These are phyloP conservation scores for Byssothecium circinans DNA, from an alignment of 2,329 filamentous ascomycete species.

Conservation along the genomic window DNA sequence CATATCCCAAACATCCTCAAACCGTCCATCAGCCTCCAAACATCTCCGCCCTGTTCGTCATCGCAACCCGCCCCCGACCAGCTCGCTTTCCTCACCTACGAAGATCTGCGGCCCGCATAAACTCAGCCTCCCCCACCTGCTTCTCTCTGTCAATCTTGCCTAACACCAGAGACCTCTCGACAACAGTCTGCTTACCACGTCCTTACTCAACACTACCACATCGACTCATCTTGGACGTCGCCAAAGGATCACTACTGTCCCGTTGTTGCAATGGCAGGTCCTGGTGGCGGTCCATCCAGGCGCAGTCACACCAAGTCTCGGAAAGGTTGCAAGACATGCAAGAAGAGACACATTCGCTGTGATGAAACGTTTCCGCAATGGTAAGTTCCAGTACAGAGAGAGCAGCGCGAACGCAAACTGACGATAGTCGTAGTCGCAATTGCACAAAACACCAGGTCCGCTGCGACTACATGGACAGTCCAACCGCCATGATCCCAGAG, in stretches of 20 bases:
- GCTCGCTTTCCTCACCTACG: slow-evolving; percentile 34
- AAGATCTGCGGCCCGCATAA: slow-evolving; percentile 37
- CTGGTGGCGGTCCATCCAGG: slow-evolving; percentile 87
- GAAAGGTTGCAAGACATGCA: slow-evolving; percentile 98
- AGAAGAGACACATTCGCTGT: slow-evolving; percentile 94
- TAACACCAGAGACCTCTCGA: slow-evolving; percentile 1
- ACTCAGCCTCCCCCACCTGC: slow-evolving; percentile 35
- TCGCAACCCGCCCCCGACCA: slow-evolving; percentile 36
- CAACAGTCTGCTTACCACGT: neutral
- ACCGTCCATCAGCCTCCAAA: slow-evolving; percentile 27
- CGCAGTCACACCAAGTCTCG: slow-evolving; percentile 97
- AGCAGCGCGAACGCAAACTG: slow-evolving; percentile 14
- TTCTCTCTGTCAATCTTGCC: slow-evolving; percentile 13
- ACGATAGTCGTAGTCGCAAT: slow-evolving; percentile 70
- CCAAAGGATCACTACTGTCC: slow-evolving; percentile 6
- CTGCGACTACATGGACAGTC: slow-evolving; percentile 94
- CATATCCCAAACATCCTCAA: slow-evolving; percentile 38
- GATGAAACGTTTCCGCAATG: slow-evolving; percentile 98
- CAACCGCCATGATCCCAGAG: slow-evolving; percentile 64
- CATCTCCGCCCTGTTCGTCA: slow-evolving; percentile 29
- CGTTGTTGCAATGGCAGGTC: slow-evolving; percentile 72
- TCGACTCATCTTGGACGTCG: slow-evolving; percentile 6
- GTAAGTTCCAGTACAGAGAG: slow-evolving; percentile 59
- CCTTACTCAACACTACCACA: slow-evolving; percentile 3
- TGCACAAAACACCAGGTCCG: slow-evolving; percentile 99